These are phyloP conservation scores for Cardiosporidium cionae DNA, from an alignment of 169 alveolate genomes.

Conservation along the genomic window DNA sequence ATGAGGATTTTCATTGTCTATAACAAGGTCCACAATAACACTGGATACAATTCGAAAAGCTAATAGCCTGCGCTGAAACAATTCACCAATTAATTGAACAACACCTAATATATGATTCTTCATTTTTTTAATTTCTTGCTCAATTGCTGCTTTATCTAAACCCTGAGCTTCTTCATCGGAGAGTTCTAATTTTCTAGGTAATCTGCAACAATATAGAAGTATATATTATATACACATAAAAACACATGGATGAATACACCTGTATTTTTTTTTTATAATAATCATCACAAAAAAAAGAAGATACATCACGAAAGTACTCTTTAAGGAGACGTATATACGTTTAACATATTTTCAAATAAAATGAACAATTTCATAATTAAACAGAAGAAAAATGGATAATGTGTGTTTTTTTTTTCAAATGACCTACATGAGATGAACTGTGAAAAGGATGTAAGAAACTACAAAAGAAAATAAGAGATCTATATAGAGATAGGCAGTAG, in stretches of 20 bases:
- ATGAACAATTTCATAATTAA: too few relatives aligned
- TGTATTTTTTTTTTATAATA: neutral
- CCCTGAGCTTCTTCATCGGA: conserved; percentile 41
- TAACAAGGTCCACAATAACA: conserved; percentile 74
- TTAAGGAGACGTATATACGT: too few relatives aligned
- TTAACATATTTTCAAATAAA: too few relatives aligned
- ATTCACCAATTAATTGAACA: conserved; percentile 79
- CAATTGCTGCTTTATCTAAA: conserved; percentile 34
- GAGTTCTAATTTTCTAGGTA: conserved; percentile 25
- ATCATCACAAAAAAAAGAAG: neutral
- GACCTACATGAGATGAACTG: too few relatives aligned
- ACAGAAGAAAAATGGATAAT: too few relatives aligned
- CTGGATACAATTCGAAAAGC: conserved; percentile 71
- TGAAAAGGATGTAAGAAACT: too few relatives aligned
- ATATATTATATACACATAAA: neutral
- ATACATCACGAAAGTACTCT: neutral
- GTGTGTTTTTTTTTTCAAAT: too few relatives aligned
- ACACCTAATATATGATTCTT: conserved; percentile 76
- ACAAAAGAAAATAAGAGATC: too few relatives aligned
- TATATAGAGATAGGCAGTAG: neutral
- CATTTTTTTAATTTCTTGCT: conserved; percentile 41
- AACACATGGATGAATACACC: neutral
- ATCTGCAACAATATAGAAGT: neutral
- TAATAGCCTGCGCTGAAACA: conserved; percentile 71
- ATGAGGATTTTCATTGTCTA: conserved; percentile 69